Conservation (phyloP, 441 rosid genomes). For the Bocquillonia castaneifolia region DNA sequence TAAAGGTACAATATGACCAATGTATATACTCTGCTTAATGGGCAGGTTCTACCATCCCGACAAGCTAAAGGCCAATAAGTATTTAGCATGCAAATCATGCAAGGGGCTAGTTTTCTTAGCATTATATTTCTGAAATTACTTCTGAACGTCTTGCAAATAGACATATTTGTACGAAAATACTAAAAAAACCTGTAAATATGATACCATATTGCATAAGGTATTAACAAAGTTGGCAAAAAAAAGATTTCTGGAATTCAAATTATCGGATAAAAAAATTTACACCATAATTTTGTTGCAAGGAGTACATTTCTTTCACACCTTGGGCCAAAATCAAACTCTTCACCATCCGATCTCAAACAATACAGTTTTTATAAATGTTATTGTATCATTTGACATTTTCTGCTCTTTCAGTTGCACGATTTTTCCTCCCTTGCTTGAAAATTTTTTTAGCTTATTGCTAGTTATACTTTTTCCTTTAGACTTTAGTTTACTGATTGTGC, state of each 20-base stretch:
- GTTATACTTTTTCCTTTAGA: background rate
- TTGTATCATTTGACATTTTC: background rate
- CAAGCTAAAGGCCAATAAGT: background rate
- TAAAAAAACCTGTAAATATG: background rate
- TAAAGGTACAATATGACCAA: background rate
- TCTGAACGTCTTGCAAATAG: background rate
- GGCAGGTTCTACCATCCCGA: background rate
- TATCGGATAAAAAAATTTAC: background rate
- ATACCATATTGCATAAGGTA: background rate
- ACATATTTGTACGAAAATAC: too few relatives aligned
- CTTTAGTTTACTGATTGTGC: background rate
- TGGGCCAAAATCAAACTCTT: background rate
- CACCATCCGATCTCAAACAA: background rate
- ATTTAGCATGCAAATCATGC: background rate
- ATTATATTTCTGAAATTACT: background rate
- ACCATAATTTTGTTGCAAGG: background rate
- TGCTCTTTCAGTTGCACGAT: background rate
- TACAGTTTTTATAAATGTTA: background rate
- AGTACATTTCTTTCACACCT: background rate
- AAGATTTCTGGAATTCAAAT: background rate
- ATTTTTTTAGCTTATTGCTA: background rate
- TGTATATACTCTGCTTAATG: background rate
- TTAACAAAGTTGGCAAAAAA: background rate
- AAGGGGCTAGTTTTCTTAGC: background rate
- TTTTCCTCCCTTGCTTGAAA: constrained; percentile 1